These are phyloP conservation scores for Protea cynaroides DNA, from an alignment of 164 flowering plant genomes.

Conservation along the genomic window DNA sequence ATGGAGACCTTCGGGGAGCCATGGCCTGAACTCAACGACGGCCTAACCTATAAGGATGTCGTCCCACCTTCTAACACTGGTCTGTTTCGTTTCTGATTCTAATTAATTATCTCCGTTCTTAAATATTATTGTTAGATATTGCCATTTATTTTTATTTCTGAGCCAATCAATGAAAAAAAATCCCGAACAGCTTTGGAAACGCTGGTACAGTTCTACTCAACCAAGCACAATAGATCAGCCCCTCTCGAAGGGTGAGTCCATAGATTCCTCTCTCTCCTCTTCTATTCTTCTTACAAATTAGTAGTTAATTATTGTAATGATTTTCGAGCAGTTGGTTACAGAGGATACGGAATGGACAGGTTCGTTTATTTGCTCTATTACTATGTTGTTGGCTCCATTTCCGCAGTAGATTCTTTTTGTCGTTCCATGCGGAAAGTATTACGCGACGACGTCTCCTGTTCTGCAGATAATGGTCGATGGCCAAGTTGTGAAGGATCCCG, in stretches of 20 bases:
- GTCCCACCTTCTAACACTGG: conserved; percentile 27
- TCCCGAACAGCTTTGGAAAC: conserved; percentile 38
- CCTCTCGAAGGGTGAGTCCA: conserved; percentile 67
- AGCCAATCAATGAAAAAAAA: neutral
- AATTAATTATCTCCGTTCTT: neutral
- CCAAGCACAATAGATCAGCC: conserved; percentile 70
- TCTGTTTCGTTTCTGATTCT: neutral
- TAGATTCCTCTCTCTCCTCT: neutral
- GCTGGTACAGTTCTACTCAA: conserved; percentile 65
- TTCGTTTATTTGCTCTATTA: conserved; percentile 11
- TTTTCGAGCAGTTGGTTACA: conserved; percentile 76
- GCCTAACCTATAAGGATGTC: conserved; percentile 51
- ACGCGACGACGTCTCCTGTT: conserved; percentile 4
- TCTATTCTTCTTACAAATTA: neutral
- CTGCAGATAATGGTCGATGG: conserved; percentile 70
- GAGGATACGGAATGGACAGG: conserved; percentile 86
- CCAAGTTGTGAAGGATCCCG: conserved; percentile 48
- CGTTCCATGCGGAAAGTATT: neutral
- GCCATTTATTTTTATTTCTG: neutral
- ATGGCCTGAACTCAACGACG: conserved; percentile 43
- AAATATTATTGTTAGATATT: neutral
- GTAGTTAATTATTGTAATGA: conserved; percentile 5
- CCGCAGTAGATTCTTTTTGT: neutral
- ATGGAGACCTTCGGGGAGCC: conserved; percentile 17
- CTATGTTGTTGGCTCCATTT: neutral